These are phyloP conservation scores for Nadsonia fulvescens DNA, from an alignment of 805 yeast genomes.

Conservation along the genomic window DNA sequence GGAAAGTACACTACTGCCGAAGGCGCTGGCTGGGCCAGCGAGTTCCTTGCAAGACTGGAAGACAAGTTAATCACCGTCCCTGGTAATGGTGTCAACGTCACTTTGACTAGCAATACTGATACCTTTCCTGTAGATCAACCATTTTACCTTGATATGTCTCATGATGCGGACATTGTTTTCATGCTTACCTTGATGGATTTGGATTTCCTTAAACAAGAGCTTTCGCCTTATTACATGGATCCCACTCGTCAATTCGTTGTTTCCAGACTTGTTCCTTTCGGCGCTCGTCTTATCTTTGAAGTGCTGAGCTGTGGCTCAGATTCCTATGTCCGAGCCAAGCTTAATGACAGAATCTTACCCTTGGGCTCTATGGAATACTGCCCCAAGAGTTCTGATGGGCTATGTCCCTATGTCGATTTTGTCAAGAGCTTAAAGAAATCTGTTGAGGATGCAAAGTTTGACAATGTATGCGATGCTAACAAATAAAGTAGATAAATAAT, in stretches of 20 bases:
- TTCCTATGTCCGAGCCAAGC: constrained; percentile 17
- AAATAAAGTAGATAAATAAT: too few species aligned
- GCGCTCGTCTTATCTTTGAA: constrained; percentile 23
- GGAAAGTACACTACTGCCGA: constrained; percentile 35
- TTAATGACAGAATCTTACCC: constrained; percentile 23
- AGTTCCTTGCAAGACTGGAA: constrained; percentile 24
- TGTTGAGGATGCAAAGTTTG: not conserved
- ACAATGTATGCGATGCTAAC: constrained; percentile 3
- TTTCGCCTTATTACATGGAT: constrained; percentile 27
- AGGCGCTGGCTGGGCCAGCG: constrained; percentile 39
- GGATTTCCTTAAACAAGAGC: constrained; percentile 20
- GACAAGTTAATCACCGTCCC: constrained; percentile 33
- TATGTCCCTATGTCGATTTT: constrained; percentile 15
- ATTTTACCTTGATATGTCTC: constrained; percentile 54
- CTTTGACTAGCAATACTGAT: constrained; percentile 15
- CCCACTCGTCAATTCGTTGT: constrained; percentile 22
- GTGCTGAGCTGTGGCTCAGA: constrained; percentile 18
- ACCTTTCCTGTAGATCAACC: constrained; percentile 27
- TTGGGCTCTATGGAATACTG: constrained; percentile 19
- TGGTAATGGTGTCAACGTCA: constrained; percentile 31
- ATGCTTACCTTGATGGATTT: constrained; percentile 50
- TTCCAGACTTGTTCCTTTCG: constrained; percentile 24
- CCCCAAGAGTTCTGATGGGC: constrained; percentile 16
- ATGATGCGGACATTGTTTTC: constrained; percentile 50
- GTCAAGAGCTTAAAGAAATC: constrained; percentile 3